Percentiles rank a stretch among this genome's conserved stretches.
Conservation (phyloP, 441 rosid genomes). For the Eruca vesicaria region DNA sequence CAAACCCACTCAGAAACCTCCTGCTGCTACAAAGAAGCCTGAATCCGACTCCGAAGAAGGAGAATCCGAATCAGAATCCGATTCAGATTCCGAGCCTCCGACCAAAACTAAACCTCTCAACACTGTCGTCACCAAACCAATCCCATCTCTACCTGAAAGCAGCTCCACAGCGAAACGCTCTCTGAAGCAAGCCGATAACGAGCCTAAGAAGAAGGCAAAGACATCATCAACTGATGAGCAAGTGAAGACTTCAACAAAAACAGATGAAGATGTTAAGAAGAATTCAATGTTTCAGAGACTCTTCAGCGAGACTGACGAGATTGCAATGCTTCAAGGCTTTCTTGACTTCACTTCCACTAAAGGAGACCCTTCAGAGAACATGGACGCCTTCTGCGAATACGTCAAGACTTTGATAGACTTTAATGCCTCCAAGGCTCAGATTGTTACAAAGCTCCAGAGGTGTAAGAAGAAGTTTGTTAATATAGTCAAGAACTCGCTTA, state of each 20-base stretch:
- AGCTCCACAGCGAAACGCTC: constrained; percentile 23
- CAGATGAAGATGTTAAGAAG: constrained; percentile 14
- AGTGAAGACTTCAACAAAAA: no score
- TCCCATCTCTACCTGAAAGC: constrained; percentile 11
- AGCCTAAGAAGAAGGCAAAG: background rate
- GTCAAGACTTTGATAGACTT: constrained; percentile 36
- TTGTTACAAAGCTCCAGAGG: constrained; percentile 38
- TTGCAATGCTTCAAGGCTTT: constrained; percentile 38
- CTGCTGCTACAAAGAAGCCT: background rate
- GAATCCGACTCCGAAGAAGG: constrained; percentile 23
- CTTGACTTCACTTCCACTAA: constrained; percentile 31
- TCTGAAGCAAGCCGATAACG: background rate
- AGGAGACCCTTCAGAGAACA: constrained; percentile 32
- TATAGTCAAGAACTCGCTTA: background rate
- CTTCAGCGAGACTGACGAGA: constrained; percentile 47
- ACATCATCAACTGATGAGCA: background rate
- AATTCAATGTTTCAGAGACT: constrained; percentile 37
- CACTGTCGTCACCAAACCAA: constrained; percentile 14
- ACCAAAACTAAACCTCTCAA: constrained; percentile 12
- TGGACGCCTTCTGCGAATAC: constrained; percentile 36
- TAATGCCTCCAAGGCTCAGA: constrained; percentile 32
- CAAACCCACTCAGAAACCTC: background rate
- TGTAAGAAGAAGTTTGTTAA: constrained; percentile 38
- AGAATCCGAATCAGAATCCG: constrained; percentile 26
- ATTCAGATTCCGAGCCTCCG: constrained; percentile 10